Evolutionary conservation across 2,329 filamentous ascomycete species (phyloP), one percentile per base, ranked within the genome.

Genomic region (Ophiostoma pallidulum): DNA sequence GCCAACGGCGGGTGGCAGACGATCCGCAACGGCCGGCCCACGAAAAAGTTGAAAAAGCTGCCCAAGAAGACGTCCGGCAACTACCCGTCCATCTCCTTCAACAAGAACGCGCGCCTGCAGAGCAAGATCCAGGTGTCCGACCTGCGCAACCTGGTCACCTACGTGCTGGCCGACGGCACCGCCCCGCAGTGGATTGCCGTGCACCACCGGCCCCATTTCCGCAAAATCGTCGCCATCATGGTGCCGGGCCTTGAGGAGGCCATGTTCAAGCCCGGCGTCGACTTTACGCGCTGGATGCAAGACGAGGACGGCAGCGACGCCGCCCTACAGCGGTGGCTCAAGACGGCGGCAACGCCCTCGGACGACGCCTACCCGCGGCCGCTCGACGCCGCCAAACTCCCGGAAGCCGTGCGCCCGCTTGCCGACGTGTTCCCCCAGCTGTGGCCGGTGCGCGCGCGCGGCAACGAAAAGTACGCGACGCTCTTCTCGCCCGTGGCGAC

Each of bases 151-250:
- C 66, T 85, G 37, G 70, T 82, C 22, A 68, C 82, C 10, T 85
- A 84, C 62, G 72, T 85, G 49, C 77, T 83, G 49, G 78, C 81
- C 52, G 80, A 85, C 59, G 80, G 80, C 12, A 59, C 72, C 2
- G 73, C 76, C 2, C 81, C 81, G 13, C 76, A 81, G 56, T 85
- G 81, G 77, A 71, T 84, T 38, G 72, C 74, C 38, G 72, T 84
- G 41, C 70, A 70, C 50, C 74, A 84, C 57, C 72, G 81, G 39
- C 74, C 77, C 6, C 71, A 80, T 50, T 80, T 85, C 57, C 70
- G 78, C 53, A 94, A 92, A 66, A 84, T 94, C 26, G 90, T 97
- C 26, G 78, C 86, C 35, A 69, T 98, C 55, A 91, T 96, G 85
- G 81, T 96, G 10, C 92, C 92, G 10, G 92, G 92, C 0, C 68